Percentiles rank a stretch among this genome's conserved stretches.
Conservation (phyloP, 768 basidiomycete genomes). For the Boletus bicolor region DNA sequence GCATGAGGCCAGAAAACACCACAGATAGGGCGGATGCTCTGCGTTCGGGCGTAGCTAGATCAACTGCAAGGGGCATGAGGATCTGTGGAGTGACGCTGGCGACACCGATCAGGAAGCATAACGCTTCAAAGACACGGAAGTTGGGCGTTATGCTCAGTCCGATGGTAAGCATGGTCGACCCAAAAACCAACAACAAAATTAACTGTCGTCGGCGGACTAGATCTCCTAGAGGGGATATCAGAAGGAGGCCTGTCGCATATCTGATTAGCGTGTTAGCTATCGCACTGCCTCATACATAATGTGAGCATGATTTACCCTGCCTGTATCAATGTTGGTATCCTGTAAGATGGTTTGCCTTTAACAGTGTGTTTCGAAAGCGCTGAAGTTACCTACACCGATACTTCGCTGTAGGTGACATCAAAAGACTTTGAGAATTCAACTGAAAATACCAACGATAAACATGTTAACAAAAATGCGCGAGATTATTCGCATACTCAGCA, state of each 20-base stretch:
- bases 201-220: constrained; percentile 73
- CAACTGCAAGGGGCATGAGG: constrained; percentile 71
- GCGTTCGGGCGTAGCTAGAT: constrained; percentile 71
- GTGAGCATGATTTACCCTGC: constrained; percentile 47
- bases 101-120: constrained; percentile 71
- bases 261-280: constrained; percentile 31
- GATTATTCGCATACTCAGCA: constrained; percentile 52
- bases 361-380: not conserved
- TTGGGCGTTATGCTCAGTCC: constrained; percentile 63
- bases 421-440: constrained; percentile 39
- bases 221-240: constrained; percentile 83
- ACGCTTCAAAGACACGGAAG: constrained; percentile 57
- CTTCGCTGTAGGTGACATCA: constrained; percentile 33
- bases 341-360: constrained; percentile 22
- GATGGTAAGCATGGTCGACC: constrained; percentile 60
- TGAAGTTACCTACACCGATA: constrained; percentile 29
- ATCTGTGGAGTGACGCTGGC: constrained; percentile 75
- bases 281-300: not conserved
- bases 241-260: constrained; percentile 67
- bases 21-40: constrained; percentile 77
- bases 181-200: constrained; percentile 52
- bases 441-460: constrained; percentile 5
- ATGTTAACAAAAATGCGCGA: not conserved
- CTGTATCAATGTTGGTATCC: constrained; percentile 64
- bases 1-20: constrained; percentile 62